phyloP scores from a whole-genome alignment of 2,329 filamentous ascomycete species.

The Trichoderma sp. region DNA sequence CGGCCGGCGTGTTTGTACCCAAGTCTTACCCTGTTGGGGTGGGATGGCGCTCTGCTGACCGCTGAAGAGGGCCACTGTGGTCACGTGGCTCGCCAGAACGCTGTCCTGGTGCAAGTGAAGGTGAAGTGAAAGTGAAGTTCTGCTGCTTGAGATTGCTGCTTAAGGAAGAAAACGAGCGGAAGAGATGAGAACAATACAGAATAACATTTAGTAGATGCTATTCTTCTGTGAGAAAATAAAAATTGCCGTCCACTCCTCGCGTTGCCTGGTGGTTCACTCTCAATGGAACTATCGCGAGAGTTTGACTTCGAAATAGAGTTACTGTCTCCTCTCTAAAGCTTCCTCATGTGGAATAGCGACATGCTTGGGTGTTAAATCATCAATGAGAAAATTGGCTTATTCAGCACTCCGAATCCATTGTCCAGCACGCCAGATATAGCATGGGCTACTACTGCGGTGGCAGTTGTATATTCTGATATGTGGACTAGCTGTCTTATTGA shows the following conservation, averaged over 20 bases:
- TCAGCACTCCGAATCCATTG: too few relatives aligned
- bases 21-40: constrained; percentile 32
- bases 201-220: not conserved
- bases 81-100: constrained; percentile 22
- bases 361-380: too few relatives aligned
- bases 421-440: too few relatives aligned
- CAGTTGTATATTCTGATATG: too few relatives aligned
- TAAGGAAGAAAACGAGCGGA: not conserved
- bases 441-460: too few relatives aligned
- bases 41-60: constrained; percentile 25
- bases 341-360: not conserved
- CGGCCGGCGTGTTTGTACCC: constrained; percentile 37
- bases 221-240: not conserved
- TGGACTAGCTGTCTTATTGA: too few relatives aligned
- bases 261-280: not conserved
- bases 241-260: not conserved
- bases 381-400: too few relatives aligned
- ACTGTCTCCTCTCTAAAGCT: not conserved
- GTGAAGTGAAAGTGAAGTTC: too few relatives aligned
- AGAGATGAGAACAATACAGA: not conserved
- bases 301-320: not conserved
- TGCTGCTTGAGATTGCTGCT: too few relatives aligned
- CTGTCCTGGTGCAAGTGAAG: too few relatives aligned
- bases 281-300: not conserved
- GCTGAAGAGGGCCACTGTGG: constrained; percentile 21